Conservation (phyloP, 73 alveolate species). For the Tetrahymena thermophila region DNA sequence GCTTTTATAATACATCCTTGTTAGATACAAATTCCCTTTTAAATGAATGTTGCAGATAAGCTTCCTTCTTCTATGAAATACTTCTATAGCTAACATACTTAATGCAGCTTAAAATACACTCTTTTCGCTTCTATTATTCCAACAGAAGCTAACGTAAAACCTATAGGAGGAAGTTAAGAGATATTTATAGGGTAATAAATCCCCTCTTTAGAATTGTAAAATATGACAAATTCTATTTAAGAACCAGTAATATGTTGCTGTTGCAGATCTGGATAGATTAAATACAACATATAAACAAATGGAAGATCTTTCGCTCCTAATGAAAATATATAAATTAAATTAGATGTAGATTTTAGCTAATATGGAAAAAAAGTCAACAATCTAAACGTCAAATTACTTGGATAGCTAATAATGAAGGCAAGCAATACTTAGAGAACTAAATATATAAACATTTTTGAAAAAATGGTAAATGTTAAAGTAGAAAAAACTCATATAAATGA, state of each 20-base stretch:
- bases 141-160: background rate
- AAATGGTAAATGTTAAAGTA: background rate
- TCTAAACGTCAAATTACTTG: background rate
- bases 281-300: background rate
- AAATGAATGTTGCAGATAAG: background rate
- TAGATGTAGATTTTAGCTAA: background rate
- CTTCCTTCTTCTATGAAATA: background rate
- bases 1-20: background rate
- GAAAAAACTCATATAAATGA: no score
- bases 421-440: background rate
- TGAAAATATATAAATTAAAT: background rate
- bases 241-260: background rate
- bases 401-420: background rate
- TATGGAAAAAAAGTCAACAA: background rate
- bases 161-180: background rate
- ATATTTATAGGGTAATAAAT: background rate
- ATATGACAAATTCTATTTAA: background rate
- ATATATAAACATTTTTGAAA: no score
- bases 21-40: background rate
- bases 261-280: background rate
- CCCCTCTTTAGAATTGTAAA: background rate
- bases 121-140: background rate
- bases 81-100: background rate
- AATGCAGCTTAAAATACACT: background rate
- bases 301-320: background rate